Conservation (phyloP, 768 basidiomycete species). For the Macrocybe gigantea region DNA sequence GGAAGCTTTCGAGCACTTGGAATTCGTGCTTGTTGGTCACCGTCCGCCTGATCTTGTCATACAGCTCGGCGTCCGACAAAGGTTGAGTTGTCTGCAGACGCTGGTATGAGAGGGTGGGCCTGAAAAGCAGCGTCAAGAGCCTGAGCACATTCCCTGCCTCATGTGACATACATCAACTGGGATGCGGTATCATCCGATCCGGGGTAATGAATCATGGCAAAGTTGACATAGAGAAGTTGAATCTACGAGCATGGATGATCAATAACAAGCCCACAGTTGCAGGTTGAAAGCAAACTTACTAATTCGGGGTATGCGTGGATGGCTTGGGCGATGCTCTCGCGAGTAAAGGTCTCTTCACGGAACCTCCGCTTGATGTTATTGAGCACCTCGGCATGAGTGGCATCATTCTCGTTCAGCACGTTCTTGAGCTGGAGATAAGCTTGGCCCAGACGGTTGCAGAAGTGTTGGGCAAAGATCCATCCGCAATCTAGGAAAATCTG, state of each 20-base stretch:
- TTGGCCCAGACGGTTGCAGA: constrained; percentile 90
- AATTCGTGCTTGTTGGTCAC: constrained; percentile 88
- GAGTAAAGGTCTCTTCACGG: constrained; percentile 97
- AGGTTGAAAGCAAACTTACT: constrained; percentile 34
- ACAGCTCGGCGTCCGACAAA: constrained; percentile 77
- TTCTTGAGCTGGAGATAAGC: constrained; percentile 90
- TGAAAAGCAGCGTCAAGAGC: constrained; percentile 18
- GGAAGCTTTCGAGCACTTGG: constrained; percentile 89
- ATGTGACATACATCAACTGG: constrained; percentile 47
- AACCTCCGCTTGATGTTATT: constrained; percentile 94
- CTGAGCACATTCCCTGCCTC: background rate
- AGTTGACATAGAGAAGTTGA: constrained; percentile 92
- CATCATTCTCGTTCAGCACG: constrained; percentile 82
- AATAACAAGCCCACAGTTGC: background rate
- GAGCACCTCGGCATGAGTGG: constrained; percentile 87
- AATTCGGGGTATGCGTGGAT: constrained; percentile 86
- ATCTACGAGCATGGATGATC: constrained; percentile 42
- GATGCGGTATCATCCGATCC: constrained; percentile 51
- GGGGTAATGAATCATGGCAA: constrained; percentile 94
- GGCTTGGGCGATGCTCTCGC: constrained; percentile 87
- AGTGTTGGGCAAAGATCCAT: constrained; percentile 98
- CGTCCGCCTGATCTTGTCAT: constrained; percentile 79
- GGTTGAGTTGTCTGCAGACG: constrained; percentile 84
- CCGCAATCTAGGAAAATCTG: constrained; percentile 61
- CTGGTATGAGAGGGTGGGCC: constrained; percentile 95